Conservation (phyloP, 1,284 basidiomycete genomes). For the Ceratobasidium sp. region DNA sequence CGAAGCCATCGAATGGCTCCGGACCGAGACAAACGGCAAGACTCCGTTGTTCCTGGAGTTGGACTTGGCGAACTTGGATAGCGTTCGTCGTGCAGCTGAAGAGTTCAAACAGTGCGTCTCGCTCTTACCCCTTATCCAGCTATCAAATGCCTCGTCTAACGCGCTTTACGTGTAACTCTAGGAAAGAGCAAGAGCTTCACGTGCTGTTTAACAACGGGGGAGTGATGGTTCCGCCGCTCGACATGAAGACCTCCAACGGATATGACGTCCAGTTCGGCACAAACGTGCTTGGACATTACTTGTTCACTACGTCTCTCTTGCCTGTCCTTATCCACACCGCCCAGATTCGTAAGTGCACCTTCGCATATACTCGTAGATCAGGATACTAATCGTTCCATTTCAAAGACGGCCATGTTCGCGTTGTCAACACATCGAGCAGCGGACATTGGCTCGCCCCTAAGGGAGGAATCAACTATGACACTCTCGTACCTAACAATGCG, state of each 20-base stretch:
- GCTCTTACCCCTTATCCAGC: not conserved
- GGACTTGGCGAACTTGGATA: conserved; percentile 70
- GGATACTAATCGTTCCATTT: conserved; percentile 41
- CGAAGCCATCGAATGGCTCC: conserved; percentile 47
- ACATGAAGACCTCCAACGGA: conserved; percentile 65
- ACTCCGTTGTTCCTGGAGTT: conserved; percentile 68
- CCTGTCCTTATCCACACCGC: conserved; percentile 59
- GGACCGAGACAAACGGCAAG: conserved; percentile 58
- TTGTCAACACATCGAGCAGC: conserved; percentile 10
- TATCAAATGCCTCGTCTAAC: not conserved
- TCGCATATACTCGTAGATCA: no score
- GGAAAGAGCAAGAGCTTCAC: conserved; percentile 65
- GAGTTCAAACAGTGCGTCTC: conserved; percentile 64
- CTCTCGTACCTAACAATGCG: conserved; percentile 22
- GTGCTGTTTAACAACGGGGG: conserved; percentile 71
- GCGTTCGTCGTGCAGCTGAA: conserved; percentile 66
- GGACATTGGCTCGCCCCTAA: conserved; percentile 28
- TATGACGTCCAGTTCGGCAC: conserved; percentile 73
- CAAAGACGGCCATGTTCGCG: conserved; percentile 47
- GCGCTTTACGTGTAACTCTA: conserved; percentile 48
- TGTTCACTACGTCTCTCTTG: conserved; percentile 66
- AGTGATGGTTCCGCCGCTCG: conserved; percentile 65
- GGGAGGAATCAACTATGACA: conserved; percentile 16
- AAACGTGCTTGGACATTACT: conserved; percentile 69
- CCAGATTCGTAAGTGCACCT: not conserved